phyloP scores from a whole-genome alignment of 1,284 basidiomycete genomes.

The Wallemia hederae region DNA sequence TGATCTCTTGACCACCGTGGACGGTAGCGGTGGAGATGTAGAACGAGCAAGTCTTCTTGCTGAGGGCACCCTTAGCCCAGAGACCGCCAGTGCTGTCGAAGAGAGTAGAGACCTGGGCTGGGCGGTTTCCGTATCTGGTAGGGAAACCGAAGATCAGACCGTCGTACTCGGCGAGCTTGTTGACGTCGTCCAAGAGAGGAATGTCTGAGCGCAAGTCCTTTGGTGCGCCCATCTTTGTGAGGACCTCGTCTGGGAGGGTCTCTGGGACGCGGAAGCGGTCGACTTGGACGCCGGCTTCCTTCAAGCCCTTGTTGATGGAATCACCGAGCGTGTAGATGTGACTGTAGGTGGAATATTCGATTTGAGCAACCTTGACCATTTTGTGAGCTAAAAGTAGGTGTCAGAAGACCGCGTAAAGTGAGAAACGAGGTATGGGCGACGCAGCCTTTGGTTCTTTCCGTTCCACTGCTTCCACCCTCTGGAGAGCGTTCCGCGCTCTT shows the following conservation, averaged over 20 bases:
- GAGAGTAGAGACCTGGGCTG: conserved; percentile 22
- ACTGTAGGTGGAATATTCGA: background rate
- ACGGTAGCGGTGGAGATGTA: conserved; percentile 34
- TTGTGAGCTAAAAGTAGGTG: no score
- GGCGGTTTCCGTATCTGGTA: conserved; percentile 29
- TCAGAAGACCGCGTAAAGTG: no score
- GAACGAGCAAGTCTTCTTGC: conserved; percentile 44
- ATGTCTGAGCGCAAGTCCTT: conserved; percentile 28
- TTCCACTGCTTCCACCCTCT: no score
- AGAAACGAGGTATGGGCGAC: no score
- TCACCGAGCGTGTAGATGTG: background rate
- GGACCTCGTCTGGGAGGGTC: conserved; percentile 48
- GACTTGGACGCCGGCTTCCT: conserved; percentile 1
- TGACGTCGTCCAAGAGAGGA: background rate
- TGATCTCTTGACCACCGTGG: conserved; percentile 18
- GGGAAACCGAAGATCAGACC: conserved; percentile 35
- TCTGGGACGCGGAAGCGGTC: conserved; percentile 33
- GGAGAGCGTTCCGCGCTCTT: no score
- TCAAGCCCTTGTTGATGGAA: background rate
- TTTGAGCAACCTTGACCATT: background rate
- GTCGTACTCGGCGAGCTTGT: conserved; percentile 11
- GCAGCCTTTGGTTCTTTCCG: no score
- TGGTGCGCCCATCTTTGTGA: conserved; percentile 41
- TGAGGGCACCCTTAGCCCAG: conserved; percentile 40
- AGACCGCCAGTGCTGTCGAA: conserved; percentile 41